Conservation (phyloP, 2,329 filamentous ascomycete genomes). For the Cladophialophora exuberans region DNA sequence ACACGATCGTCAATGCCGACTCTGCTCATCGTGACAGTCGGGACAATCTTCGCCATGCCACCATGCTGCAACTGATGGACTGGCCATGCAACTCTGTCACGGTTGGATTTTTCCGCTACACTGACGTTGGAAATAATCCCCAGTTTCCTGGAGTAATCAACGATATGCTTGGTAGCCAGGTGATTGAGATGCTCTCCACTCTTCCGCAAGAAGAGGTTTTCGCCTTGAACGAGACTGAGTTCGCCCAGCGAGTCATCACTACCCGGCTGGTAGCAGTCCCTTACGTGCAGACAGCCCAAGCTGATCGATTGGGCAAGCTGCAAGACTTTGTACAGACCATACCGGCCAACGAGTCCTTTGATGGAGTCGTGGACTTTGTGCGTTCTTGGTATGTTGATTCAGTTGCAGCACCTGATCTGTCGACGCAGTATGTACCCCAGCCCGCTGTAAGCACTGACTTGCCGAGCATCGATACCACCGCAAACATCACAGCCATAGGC, state of each 20-base stretch:
- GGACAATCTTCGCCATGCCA: not conserved
- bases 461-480: no score
- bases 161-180: not conserved
- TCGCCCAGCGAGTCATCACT: not conserved
- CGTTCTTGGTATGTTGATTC: constrained; percentile 3
- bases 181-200: not conserved
- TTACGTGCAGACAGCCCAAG: not conserved
- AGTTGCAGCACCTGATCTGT: no score
- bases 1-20: constrained; percentile 13
- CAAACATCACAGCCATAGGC: no score
- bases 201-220: not conserved
- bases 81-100: constrained; percentile 2
- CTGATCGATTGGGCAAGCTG: not conserved
- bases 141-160: constrained; percentile 4
- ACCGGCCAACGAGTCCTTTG: not conserved
- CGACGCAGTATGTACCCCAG: no score
- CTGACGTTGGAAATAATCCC: not conserved
- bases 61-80: constrained; percentile 10
- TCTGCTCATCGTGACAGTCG: not conserved
- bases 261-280: not conserved
- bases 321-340: not conserved
- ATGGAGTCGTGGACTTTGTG: constrained; percentile 1
- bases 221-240: no score
- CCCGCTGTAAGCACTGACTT: no score
- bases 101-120: constrained; percentile 10